phyloP scores from a whole-genome alignment of 2,329 filamentous ascomycete genomes.

The Cryphonectria radicalis region DNA sequence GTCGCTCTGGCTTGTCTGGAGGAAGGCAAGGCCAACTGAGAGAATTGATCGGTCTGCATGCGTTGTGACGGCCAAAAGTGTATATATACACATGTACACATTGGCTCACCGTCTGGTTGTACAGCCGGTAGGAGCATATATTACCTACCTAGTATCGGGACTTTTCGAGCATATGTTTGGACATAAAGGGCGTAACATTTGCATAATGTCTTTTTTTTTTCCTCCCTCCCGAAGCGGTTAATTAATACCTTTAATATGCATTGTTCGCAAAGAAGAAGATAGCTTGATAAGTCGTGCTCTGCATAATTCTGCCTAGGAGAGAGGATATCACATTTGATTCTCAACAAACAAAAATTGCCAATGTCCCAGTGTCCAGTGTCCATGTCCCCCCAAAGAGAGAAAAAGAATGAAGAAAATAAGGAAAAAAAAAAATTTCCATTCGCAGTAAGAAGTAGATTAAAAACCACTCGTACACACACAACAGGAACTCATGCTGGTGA shows the following conservation, averaged over 20 bases:
- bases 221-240: background rate
- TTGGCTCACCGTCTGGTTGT: background rate
- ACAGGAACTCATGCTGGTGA: background rate
- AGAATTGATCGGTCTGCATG: background rate
- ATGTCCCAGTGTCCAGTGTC: background rate
- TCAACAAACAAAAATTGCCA: background rate
- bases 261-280: background rate
- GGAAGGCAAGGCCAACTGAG: conserved; percentile 32
- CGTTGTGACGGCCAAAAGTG: background rate
- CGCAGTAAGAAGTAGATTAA: background rate
- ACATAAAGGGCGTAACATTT: background rate
- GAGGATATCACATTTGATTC: background rate
- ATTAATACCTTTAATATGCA: background rate
- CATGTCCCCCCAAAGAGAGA: background rate
- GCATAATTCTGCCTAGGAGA: background rate
- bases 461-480: background rate
- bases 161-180: background rate
- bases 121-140: background rate
- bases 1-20: conserved; percentile 63
- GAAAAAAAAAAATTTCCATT: background rate
- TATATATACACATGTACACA: background rate
- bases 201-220: background rate
- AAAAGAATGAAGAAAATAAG: background rate
- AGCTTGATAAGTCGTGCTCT: background rate
- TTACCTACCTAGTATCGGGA: background rate